phyloP scores from a whole-genome alignment of 106 monocot species.

The Dendrobium catenatum region DNA sequence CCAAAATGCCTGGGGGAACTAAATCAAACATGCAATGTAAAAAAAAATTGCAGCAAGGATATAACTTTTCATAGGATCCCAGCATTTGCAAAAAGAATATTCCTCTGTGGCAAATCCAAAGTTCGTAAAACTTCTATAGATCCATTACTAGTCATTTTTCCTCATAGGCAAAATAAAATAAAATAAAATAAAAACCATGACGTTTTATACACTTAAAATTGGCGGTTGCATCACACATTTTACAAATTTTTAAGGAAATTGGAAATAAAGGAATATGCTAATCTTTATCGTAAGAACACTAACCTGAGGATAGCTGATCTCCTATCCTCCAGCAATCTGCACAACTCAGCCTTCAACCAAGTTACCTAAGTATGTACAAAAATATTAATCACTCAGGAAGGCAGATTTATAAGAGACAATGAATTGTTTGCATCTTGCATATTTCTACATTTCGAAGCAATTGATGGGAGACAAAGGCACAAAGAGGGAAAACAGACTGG shows the following conservation, averaged over 20 bases:
- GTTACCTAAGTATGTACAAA: slow-evolving; percentile 34
- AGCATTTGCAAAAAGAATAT: neutral
- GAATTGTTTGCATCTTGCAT: neutral
- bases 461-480: neutral
- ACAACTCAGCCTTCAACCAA: slow-evolving; percentile 80
- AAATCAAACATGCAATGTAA: neutral
- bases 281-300: neutral
- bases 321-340: slow-evolving; percentile 78
- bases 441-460: neutral
- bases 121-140: neutral
- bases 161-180: neutral
- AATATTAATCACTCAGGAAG: neutral
- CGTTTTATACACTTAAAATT: neutral
- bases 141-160: neutral
- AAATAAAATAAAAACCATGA: no score
- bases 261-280: neutral
- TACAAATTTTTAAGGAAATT: neutral
- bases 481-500: no score
- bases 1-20: neutral
- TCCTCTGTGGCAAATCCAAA: neutral
- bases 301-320: slow-evolving; percentile 74
- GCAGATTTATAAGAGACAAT: neutral
- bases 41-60: neutral
- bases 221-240: neutral
- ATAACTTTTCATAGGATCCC: neutral